These are phyloP conservation scores for Aspergillus candidus DNA, from an alignment of 2,329 filamentous ascomycete species.

Conservation along the genomic window DNA sequence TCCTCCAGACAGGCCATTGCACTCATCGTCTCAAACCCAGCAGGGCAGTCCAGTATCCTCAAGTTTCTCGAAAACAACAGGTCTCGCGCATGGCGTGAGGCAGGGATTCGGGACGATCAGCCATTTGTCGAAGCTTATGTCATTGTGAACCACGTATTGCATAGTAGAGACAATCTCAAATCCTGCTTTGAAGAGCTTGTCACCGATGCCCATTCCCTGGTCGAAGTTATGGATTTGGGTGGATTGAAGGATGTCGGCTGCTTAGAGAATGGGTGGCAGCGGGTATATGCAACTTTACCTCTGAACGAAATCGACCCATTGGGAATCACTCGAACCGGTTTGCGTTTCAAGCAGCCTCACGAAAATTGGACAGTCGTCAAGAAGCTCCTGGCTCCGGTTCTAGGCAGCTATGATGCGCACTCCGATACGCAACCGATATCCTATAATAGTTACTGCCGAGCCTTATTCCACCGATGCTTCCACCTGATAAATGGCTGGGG, in stretches of 20 bases:
- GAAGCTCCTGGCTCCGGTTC: conserved; percentile 41
- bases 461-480: conserved; percentile 48
- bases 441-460: conserved; percentile 52
- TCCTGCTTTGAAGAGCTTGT: conserved; percentile 42
- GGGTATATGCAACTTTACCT: conserved; percentile 50
- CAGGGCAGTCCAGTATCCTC: conserved; percentile 33
- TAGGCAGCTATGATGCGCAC: conserved; percentile 43
- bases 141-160: conserved; percentile 41
- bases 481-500: conserved; percentile 50
- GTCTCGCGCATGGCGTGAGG: conserved; percentile 37
- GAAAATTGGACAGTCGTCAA: conserved; percentile 50
- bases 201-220: conserved; percentile 27
- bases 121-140: conserved; percentile 44
- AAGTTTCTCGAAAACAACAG: conserved; percentile 43
- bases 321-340: conserved; percentile 42
- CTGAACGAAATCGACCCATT: conserved; percentile 46
- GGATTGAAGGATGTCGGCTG: conserved; percentile 22
- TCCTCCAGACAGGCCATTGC: conserved; percentile 34
- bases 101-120: conserved; percentile 43
- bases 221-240: conserved; percentile 35
- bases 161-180: conserved; percentile 21
- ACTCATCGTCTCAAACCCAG: conserved; percentile 25
- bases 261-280: conserved; percentile 36
- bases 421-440: conserved; percentile 35
- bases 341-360: conserved; percentile 32